phyloP scores from a whole-genome alignment of 169 alveolate species.

The Plasmodium ovale region DNA sequence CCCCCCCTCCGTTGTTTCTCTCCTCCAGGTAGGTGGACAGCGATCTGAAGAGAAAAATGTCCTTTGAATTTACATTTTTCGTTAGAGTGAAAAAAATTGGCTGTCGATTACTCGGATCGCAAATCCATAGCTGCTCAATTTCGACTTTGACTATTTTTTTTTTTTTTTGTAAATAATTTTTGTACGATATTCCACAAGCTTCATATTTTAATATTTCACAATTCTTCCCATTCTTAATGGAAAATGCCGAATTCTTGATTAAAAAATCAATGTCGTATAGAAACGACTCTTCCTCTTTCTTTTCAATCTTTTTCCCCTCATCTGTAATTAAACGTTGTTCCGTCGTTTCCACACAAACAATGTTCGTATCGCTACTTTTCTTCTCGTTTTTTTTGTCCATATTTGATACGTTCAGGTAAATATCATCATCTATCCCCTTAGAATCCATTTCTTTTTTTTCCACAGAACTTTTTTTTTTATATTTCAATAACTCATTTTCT shows the following conservation, averaged over 20 bases:
- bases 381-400: not conserved
- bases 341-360: not conserved
- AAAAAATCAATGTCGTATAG: constrained; percentile 73
- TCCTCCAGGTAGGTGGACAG: constrained; percentile 66
- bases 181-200: constrained; percentile 75
- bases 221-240: constrained; percentile 65
- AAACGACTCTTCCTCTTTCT: constrained; percentile 59
- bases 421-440: constrained; percentile 5
- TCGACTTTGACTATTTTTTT: constrained; percentile 65
- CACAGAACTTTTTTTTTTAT: constrained; percentile 14
- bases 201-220: constrained; percentile 66
- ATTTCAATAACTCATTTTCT: constrained; percentile 12
- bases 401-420: not conserved
- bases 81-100: constrained; percentile 76
- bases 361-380: not conserved
- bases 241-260: constrained; percentile 63
- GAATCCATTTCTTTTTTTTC: constrained; percentile 27
- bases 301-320: not conserved
- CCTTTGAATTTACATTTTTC: constrained; percentile 67
- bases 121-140: constrained; percentile 77
- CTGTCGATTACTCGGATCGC: constrained; percentile 76
- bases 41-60: constrained; percentile 48
- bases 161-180: constrained; percentile 70
- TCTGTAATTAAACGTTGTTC: not conserved
- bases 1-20: constrained; percentile 26